Conservation (phyloP, 768 basidiomycete species). For the Hysterangium stoloniferum region DNA sequence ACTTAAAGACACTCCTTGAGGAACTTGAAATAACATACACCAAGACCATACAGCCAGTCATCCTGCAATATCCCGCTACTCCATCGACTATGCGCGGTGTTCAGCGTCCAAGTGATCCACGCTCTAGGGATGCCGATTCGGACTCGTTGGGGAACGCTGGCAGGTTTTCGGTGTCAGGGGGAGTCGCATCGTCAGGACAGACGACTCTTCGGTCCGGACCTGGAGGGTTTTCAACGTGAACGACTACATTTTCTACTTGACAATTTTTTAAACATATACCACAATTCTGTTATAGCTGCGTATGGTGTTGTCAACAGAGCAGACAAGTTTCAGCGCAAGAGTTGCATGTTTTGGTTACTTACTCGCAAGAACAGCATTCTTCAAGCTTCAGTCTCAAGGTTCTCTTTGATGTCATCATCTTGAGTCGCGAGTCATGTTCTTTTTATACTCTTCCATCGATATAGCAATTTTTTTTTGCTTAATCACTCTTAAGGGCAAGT, state of each 20-base stretch:
- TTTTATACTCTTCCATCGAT: too few species aligned
- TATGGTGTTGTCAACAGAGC: too few species aligned
- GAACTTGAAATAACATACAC: slow-evolving; percentile 67
- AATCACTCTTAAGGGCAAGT: too few species aligned
- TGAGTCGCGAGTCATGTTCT: too few species aligned
- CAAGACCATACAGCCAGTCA: slow-evolving; percentile 65
- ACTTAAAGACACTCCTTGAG: slow-evolving; percentile 62
- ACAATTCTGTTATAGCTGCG: too few species aligned
- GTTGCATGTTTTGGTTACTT: too few species aligned
- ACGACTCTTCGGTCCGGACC: not conserved
- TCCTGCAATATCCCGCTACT: slow-evolving; percentile 30
- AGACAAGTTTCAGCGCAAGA: too few species aligned
- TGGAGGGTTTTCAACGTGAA: not conserved
- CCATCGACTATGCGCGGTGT: not conserved
- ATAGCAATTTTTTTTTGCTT: too few species aligned
- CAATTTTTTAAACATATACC: too few species aligned
- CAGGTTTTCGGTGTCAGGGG: not conserved
- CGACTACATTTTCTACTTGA: not conserved
- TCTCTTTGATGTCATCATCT: too few species aligned
- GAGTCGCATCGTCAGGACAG: not conserved
- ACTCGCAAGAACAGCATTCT: too few species aligned
- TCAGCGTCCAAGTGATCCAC: not conserved
- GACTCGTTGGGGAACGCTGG: slow-evolving; percentile 5
- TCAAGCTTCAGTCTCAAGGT: too few species aligned
- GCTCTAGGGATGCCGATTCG: not conserved